Evolutionary conservation across 1,284 basidiomycete genomes (phyloP).

Genomic region (Chalciporus piperatoides): DNA sequence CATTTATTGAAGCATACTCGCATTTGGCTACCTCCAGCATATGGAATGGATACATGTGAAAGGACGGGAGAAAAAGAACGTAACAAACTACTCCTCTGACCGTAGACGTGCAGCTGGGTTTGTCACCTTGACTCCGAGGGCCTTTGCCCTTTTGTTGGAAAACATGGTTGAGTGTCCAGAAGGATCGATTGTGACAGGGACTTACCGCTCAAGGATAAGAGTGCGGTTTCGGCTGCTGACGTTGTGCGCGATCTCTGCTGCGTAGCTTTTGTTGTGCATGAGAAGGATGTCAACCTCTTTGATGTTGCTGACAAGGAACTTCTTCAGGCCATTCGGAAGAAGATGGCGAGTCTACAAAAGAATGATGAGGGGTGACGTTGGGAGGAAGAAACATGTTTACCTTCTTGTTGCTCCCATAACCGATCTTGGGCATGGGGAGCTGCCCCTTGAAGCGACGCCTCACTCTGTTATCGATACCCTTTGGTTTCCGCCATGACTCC

Average conservation of each 20-base stretch:
- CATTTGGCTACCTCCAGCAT: conserved; percentile 39
- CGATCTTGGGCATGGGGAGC: conserved; percentile 93
- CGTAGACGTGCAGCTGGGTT: conserved; percentile 94
- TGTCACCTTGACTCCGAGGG: conserved; percentile 89
- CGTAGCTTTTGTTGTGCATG: conserved; percentile 98
- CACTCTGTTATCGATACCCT: conserved; percentile 96
- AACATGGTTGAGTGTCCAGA: conserved; percentile 1
- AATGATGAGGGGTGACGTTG: conserved; percentile 8
- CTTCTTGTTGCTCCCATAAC: conserved; percentile 85
- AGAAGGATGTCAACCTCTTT: conserved; percentile 90
- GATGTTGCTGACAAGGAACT: conserved; percentile 90
- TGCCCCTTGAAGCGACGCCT: conserved; percentile 96
- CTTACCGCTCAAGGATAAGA: conserved; percentile 84
- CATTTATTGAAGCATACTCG: conserved; percentile 35
- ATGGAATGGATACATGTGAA: conserved; percentile 40
- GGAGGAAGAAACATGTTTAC: conserved; percentile 16
- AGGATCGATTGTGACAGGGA: not conserved
- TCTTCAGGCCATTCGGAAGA: conserved; percentile 92
- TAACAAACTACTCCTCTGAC: conserved; percentile 72
- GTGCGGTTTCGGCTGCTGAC: conserved; percentile 97
- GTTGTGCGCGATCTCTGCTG: conserved; percentile 96
- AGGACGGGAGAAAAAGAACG: conserved; percentile 29
- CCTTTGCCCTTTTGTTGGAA: conserved; percentile 74
- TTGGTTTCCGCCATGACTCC: conserved; percentile 97
- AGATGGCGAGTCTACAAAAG: conserved; percentile 76